A percentile compares a stretch with the other conserved stretches of the same genome.
phyloP scores from a whole-genome alignment of 768 basidiomycete species.

The Boletales sp. region DNA sequence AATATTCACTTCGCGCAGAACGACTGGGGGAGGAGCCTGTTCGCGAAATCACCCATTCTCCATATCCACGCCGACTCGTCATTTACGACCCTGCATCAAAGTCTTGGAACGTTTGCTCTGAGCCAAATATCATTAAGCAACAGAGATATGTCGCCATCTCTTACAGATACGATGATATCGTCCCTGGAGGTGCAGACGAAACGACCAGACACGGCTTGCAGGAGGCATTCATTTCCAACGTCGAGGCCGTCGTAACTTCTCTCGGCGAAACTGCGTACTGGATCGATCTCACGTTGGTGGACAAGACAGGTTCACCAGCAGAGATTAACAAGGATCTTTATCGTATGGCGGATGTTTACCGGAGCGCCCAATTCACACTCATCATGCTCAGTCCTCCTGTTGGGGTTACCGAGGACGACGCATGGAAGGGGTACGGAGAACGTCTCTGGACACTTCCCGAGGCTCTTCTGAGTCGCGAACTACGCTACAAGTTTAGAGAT shows the following conservation, averaged over 20 bases:
- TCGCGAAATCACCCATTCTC: conserved; percentile 7
- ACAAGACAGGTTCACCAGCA: background rate
- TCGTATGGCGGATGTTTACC: conserved; percentile 24
- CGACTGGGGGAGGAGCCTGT: conserved; percentile 1
- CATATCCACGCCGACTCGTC: conserved; percentile 14
- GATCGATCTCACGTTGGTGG: conserved; percentile 13
- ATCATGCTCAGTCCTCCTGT: conserved; percentile 12
- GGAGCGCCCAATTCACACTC: conserved; percentile 20
- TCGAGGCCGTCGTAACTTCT: conserved; percentile 2
- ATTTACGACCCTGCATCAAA: conserved; percentile 4
- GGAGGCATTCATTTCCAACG: conserved; percentile 2
- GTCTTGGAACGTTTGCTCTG: conserved; percentile 3
- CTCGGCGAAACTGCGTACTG: conserved; percentile 18
- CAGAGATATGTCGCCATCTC: conserved; percentile 19
- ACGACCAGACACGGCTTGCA: background rate
- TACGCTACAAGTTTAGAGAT: conserved; percentile 13
- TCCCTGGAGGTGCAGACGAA: background rate
- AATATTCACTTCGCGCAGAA: conserved; percentile 17
- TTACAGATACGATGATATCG: conserved; percentile 12
- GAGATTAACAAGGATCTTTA: conserved; percentile 18
- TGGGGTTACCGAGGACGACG: background rate
- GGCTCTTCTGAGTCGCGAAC: conserved; percentile 19
- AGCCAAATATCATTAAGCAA: conserved; percentile 2
- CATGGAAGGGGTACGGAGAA: conserved; percentile 18
- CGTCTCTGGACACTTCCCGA: conserved; percentile 26